Base-by-base conservation (phyloP, 2,329 filamentous ascomycete species). In the Myriosclerotinia duriaeana region DNA sequence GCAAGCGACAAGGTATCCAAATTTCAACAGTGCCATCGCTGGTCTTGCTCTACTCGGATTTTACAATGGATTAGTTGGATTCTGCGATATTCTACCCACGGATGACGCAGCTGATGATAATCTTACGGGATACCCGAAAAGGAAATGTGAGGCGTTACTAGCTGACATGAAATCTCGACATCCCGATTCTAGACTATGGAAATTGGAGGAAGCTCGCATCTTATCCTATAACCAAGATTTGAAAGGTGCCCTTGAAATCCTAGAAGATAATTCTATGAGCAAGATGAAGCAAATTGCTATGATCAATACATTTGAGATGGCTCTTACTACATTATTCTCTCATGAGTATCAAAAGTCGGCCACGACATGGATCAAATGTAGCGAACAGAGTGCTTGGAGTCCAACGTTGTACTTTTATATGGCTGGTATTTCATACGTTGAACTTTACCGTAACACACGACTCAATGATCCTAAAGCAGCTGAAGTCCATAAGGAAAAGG, bases 1-100 rank as follows among this genome's bases (percentile, higher is more conserved):
- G 95, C 88, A 91, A 76, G 91, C 92, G 15, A 93, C 92, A 30
- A 87, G 88, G 60, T 95, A 93, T 76, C 80, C 88, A 69, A 97
- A 97, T 76, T 85, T 98, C 74, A 96, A 97, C 74, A 94, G 93
- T n/a, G 94, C 91, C 8, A 89, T 98, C 75, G 89, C 93, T 0
- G 92, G 89, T 0, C 83, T 98, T 52, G 85, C 92, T 36, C 81
- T 97, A 0, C 83, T 98, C 20, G 88, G 87, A 0, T 98, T 93
- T 78, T 96, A 97, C 79, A 96, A 97, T 75, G 90, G 89, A 7
- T 85, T 97, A 42, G 84, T 96, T 20, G 91, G 91, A 1, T 89
- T 92, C 71, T 92, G 92, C 69, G 95, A 99, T 75, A 97, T 99
- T 65, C 82, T 96, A 20, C 89, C 91, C 0, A 83, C 80, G 0